Base-by-base conservation (phyloP, 352 stramenopile genomes). In the Phytophthora melonis region DNA sequence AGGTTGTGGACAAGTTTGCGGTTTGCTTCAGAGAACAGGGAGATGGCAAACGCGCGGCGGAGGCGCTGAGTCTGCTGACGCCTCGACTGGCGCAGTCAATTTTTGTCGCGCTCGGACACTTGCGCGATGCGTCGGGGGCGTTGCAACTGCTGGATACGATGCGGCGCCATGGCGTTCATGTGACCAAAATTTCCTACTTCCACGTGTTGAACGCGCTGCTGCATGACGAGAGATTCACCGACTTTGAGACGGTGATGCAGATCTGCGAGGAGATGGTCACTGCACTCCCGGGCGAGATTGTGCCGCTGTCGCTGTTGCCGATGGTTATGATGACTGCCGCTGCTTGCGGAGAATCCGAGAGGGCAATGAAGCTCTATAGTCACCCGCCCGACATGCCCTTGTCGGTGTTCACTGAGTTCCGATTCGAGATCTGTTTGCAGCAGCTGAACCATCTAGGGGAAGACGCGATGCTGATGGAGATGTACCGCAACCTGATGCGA, bases 381-480 rank as follows among this genome's bases (percentile, higher is more conserved):
- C 80, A 89, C 36, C 72, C 78, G 2, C 61, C 67, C 1, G 63
- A 87, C 16, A 77, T 72, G 7, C 36, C 66, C 2, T 85, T 92
- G 80, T 74, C 69, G 23, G 47, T 41, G 3, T 90, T 83, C 54
- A 87, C 79, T 1, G 81, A 93, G 66, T 86, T 84, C 64, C 83
- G 79, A 10, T 92, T 94, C 60, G 86, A 92, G 30, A 90, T 90
- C 49, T 90, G 81, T 58, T 62, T 93, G 41, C 84, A 91, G 59
- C 82, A 83, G 41, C 63, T 94, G 30, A 85, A 81, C 73, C 61
- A 83, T 5, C 56, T 82, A 30, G 74, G 77, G 30, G 74, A 84
- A 62, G 63, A 81, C 13, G 66, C 71, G 9, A 84, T 90, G 70
- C 79, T 92, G 66, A 76, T 94, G 27, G 59, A 80, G 11, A 68